phyloP scores from a whole-genome alignment of 2,329 filamentous ascomycete species.

The Aureobasidium sp. region DNA sequence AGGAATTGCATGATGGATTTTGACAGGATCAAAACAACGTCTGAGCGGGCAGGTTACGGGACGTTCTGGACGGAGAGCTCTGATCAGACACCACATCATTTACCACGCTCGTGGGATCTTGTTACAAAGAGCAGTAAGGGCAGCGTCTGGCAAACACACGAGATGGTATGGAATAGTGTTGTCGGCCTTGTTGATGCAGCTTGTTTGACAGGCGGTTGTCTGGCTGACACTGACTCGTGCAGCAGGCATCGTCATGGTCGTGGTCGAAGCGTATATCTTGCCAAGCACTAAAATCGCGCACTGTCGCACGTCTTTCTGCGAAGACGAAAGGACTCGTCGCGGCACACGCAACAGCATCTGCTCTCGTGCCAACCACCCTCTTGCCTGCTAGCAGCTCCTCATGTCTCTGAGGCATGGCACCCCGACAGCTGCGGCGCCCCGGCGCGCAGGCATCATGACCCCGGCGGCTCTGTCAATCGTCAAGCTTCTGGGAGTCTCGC shows the following conservation, averaged over 20 bases:
- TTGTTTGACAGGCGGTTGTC: not conserved
- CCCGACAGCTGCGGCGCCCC: conserved; percentile 1
- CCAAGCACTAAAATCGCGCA: not conserved
- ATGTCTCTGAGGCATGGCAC: conserved; percentile 15
- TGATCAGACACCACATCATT: not conserved
- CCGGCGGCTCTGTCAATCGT: conserved; percentile 14
- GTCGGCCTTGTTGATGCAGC: not conserved
- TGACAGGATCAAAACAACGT: too few relatives aligned
- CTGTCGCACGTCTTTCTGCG: not conserved
- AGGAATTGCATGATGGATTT: too few relatives aligned
- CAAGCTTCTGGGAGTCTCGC: conserved; percentile 15
- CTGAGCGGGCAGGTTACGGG: too few relatives aligned
- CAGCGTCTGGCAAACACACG: not conserved
- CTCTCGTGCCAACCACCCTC: not conserved
- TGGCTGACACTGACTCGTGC: not conserved
- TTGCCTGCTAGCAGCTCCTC: not conserved
- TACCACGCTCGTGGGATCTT: not conserved
- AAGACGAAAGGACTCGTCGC: not conserved
- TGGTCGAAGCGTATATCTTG: not conserved
- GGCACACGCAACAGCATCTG: not conserved
- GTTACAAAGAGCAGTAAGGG: not conserved
- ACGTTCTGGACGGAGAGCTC: not conserved
- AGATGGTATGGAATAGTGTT: not conserved
- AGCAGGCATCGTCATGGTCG: not conserved
- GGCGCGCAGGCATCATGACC: conserved; percentile 11